These are phyloP conservation scores for Phytophthora quininea DNA, from an alignment of 352 stramenopile genomes.

Conservation along the genomic window DNA sequence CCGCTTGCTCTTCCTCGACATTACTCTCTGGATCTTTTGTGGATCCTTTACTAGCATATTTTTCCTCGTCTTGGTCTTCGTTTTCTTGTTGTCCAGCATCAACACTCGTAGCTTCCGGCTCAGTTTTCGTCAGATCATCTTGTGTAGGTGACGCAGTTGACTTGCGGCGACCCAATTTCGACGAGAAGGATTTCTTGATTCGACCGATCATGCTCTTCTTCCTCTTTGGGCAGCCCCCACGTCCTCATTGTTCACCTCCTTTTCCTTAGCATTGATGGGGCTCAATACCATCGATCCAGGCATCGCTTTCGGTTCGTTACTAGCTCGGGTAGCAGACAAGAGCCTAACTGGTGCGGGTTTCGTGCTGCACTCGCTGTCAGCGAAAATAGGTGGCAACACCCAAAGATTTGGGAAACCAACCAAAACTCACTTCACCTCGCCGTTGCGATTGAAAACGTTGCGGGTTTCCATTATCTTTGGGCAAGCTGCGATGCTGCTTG, in stretches of 20 bases:
- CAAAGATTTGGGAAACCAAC: constrained; percentile 12
- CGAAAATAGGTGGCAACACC: constrained; percentile 22
- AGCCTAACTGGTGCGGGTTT: constrained; percentile 7
- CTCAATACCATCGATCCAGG: constrained; percentile 40
- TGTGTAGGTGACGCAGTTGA: constrained; percentile 38
- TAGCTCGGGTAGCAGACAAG: constrained; percentile 1
- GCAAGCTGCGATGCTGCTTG: too few relatives aligned
- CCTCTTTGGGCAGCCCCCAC: constrained; percentile 28
- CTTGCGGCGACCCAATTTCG: constrained; percentile 56
- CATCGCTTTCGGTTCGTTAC: constrained; percentile 8
- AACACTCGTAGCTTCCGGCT: constrained; percentile 20
- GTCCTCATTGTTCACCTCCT: background rate
- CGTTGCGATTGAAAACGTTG: too few relatives aligned
- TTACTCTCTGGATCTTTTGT: background rate
- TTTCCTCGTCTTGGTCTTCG: constrained; percentile 19
- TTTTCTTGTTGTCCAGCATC: constrained; percentile 13
- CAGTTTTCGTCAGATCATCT: constrained; percentile 33
- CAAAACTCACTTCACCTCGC: constrained; percentile 2
- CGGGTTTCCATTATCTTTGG: too few relatives aligned
- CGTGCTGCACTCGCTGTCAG: background rate
- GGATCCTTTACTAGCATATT: constrained; percentile 9
- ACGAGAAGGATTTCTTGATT: constrained; percentile 73
- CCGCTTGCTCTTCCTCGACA: constrained; percentile 2
- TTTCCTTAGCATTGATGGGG: constrained; percentile 14
- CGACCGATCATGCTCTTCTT: constrained; percentile 68